These are phyloP conservation scores for Xylaria venustula DNA, from an alignment of 495 filamentous ascomycete genomes.

Conservation along the genomic window DNA sequence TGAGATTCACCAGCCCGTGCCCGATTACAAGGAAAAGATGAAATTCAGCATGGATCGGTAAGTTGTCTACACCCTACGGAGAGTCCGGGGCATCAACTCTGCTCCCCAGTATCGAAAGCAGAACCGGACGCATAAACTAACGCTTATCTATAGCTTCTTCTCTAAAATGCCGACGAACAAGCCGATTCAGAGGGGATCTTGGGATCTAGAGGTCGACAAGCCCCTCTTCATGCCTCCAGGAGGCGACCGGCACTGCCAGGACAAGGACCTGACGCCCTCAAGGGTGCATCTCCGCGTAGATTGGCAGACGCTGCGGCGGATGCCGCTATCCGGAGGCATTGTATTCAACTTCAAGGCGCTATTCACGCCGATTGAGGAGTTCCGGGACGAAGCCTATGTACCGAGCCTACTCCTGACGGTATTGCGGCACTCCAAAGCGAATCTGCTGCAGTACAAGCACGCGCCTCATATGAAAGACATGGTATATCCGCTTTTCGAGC, in stretches of 20 bases:
- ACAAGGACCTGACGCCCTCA: constrained; percentile 53
- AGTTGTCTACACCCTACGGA: constrained; percentile 24
- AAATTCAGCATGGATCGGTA: constrained; percentile 80
- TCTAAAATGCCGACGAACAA: constrained; percentile 70
- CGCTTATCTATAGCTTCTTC: constrained; percentile 58
- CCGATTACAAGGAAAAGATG: constrained; percentile 92
- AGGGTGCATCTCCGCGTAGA: constrained; percentile 79
- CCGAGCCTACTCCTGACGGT: constrained; percentile 68
- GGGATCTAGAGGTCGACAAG: constrained; percentile 76
- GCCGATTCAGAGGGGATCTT: constrained; percentile 85
- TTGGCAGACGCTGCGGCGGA: constrained; percentile 84
- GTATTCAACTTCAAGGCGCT: constrained; percentile 92
- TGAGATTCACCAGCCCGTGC: constrained; percentile 75
- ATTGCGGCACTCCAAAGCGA: constrained; percentile 69
- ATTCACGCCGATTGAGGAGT: constrained; percentile 73
- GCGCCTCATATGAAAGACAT: constrained; percentile 85
- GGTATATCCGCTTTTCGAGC: constrained; percentile 63
- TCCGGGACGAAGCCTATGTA: constrained; percentile 72
- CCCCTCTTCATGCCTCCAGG: constrained; percentile 78
- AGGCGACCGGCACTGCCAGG: constrained; percentile 59
- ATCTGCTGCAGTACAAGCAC: constrained; percentile 78
- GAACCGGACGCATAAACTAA: no score
- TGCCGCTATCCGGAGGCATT: constrained; percentile 73
- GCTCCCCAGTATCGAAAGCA: not conserved
- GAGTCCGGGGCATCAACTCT: not conserved